Evolutionary conservation across 2,329 filamentous ascomycete species (phyloP).

Genomic region (Trichoderma koningii): DNA sequence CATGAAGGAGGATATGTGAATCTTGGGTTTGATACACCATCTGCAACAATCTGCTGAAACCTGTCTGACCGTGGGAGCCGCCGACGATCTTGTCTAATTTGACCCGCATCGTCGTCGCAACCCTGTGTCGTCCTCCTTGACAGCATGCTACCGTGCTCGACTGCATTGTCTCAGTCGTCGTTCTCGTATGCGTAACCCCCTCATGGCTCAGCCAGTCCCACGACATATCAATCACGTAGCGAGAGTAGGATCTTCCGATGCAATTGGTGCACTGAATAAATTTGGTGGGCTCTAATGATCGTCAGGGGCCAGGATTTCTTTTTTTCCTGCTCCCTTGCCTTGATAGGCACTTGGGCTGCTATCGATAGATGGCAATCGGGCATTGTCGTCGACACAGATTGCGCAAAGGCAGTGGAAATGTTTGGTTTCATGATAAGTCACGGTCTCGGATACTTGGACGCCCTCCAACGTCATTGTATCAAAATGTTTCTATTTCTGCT

Average conservation of each 20-base stretch:
- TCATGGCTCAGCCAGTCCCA: background rate
- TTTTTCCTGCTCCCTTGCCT: background rate
- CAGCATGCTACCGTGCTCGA: background rate
- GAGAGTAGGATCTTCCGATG: constrained; percentile 18
- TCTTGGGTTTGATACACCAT: background rate
- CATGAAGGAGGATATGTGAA: background rate
- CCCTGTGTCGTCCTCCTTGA: background rate
- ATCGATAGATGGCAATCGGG: background rate
- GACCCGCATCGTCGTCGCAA: constrained; percentile 3
- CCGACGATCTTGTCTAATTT: constrained; percentile 12
- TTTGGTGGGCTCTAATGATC: background rate
- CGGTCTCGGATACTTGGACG: too few species aligned
- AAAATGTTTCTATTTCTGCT: background rate
- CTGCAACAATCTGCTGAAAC: background rate
- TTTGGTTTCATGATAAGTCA: background rate
- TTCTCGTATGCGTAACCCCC: background rate
- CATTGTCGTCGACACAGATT: background rate
- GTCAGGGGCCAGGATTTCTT: constrained; percentile 8
- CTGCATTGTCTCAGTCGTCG: background rate
- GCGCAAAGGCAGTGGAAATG: background rate
- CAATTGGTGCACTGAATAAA: background rate
- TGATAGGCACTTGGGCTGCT: background rate
- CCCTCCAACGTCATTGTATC: background rate
- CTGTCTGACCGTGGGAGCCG: background rate
- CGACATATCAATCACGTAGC: background rate